Evolutionary conservation across 163 green algal species (phyloP), one percentile per base, ranked within the genome.

Genomic region (Scenedesmus sp.): DNA sequence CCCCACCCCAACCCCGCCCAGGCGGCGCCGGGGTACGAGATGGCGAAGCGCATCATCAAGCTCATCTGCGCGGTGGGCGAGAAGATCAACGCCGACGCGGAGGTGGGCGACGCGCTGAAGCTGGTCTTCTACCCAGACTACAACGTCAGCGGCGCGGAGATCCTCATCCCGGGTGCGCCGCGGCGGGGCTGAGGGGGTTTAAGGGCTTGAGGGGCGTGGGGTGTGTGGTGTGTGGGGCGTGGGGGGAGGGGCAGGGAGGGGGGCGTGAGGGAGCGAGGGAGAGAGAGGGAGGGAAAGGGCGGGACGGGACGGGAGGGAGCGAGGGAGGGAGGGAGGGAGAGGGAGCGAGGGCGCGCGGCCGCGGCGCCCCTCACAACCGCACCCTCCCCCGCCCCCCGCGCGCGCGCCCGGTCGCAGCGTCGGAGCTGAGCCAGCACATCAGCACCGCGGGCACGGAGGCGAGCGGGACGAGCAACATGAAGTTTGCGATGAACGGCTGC

Each of bases 1-100:
- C n/a, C 39, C 6, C 39, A 47, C 39, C 10, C 39, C 10, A 6
- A 47, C 39, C 10, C 39, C 10, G 7, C 9, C 20, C 67, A 76
- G 67, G 67, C 69, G 31, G 86, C 96, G 11, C 94, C 95, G 2
- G 97, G 94, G 26, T 98, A 98, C 83, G 95, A 99, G 83, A 96
- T 98, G 89, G 96, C 96, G 70, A 99, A 99, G 93, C 93, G 96
- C 79, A 99, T 99, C 84, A 97, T 99, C 78, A 96, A 96, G 88
- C 93, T 99, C 18, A 82, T 94, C 39, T 94, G 85, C 64, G 89
- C 92, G 10, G 89, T 99, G 2, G 91, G 87, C 24, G 89, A 97
- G 29, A 91, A 89, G 36, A 90, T 83, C 80, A 99, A 99, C 93
- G 91, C 88, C 66, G 96, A 99, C 90, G 78, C 83, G 2, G 95